Evolutionary conservation across 148 eudicot genomes (phyloP).

Genomic region (Polygonum aviculare): DNA sequence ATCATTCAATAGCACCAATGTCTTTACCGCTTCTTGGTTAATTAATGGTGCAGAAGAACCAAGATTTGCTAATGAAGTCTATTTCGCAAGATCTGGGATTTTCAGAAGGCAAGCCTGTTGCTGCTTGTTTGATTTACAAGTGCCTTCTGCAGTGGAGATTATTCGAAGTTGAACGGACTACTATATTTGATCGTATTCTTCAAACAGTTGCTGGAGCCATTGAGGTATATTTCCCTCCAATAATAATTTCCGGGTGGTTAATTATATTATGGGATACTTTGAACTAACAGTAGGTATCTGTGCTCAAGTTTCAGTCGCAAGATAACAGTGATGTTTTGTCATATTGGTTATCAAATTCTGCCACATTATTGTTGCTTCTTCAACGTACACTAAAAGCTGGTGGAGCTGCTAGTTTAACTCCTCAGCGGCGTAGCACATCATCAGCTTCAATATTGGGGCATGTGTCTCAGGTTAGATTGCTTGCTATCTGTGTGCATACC

Average conservation of each 20-base stretch:
- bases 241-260: not conserved
- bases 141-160: conserved; percentile 97
- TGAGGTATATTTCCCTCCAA: conserved; percentile 40
- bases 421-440: conserved; percentile 61
- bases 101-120: conserved; percentile 73
- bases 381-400: conserved; percentile 91
- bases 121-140: conserved; percentile 87
- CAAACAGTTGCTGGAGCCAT: conserved; percentile 73
- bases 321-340: conserved; percentile 61
- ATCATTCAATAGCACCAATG: not conserved
- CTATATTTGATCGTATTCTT: conserved; percentile 87
- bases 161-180: conserved; percentile 91
- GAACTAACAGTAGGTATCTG: not conserved
- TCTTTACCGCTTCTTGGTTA: not conserved
- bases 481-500: not conserved
- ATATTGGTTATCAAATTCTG: conserved; percentile 85
- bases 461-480: conserved; percentile 70
- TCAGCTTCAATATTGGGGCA: conserved; percentile 82
- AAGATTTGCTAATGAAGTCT: conserved; percentile 76
- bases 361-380: conserved; percentile 71
- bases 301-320: conserved; percentile 39
- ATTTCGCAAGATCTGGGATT: conserved; percentile 80
- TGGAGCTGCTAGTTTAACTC: conserved; percentile 49
- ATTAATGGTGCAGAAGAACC: conserved; percentile 56
- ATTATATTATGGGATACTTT: not conserved